Evolutionary conservation across 2,329 filamentous ascomycete genomes (phyloP), one percentile per base, ranked within the genome.

Genomic region (Colletotrichum musicola): DNA sequence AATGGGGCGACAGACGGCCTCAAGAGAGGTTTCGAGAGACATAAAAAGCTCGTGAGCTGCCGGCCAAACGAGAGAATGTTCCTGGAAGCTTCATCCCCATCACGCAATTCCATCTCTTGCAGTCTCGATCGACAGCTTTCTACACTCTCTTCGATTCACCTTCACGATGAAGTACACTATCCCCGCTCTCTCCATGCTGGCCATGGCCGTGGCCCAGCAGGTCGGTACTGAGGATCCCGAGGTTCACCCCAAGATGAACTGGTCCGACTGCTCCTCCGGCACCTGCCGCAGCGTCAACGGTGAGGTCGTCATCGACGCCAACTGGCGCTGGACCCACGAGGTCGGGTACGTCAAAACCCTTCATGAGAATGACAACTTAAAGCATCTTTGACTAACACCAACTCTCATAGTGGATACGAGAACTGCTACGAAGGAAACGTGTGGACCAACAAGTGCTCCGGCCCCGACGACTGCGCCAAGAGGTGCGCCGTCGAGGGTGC

Each of bases 251-350:
- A 75, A 73, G 64, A 56, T 75, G 49, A 72, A 64, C 47, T 75
- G 74, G 74, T 72, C 73, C 66, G 72, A 71, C 46, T 77, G 75
- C 66, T 70, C 72, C 22, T 67, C 65, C 40, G 71, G 64, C 38
- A 67, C 50, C 51, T 85, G 83, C 74, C 78, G 77, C 3, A 77
- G 76, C n/a, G 77, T 81, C 68, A 75, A 75, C 57, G 81, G 79
- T 18, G 80, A 79, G 27, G 77, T 85, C 42, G 82, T 84, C 47
- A 74, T 86, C 70, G 84, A 86, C 67, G 72, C 82, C 64, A 85
- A 85, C 74, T 85, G 83, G 83, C 81, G 83, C 60, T 85, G 83
- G 84, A 74, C 83, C 57, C 82, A 85, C 74, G 72, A 74, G 9
- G 76, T 76, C 44, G 71, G 71, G 65, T 65, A 65, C 25, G 62